Evolutionary conservation across 192 early-diverging fungal genomes (phyloP).

Genomic region (Coemansia sp.): DNA sequence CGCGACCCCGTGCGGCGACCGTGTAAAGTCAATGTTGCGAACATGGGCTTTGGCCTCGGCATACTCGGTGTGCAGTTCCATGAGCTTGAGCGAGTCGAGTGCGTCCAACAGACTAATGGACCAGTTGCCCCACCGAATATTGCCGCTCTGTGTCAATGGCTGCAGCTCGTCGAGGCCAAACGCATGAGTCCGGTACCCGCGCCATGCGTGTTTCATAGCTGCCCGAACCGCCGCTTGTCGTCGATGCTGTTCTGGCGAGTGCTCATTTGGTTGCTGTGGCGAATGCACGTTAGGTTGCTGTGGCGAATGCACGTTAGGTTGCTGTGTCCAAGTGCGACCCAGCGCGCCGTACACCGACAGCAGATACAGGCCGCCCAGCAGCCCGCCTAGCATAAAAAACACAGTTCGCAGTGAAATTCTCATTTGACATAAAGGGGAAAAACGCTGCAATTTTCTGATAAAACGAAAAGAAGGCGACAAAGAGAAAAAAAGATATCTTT

Average conservation of each 20-base stretch:
- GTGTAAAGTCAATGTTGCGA: constrained; percentile 55
- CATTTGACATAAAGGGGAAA: not conserved
- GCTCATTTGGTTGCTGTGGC: not conserved
- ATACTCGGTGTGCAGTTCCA: constrained; percentile 77
- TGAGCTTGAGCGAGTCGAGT: constrained; percentile 78
- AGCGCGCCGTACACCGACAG: constrained; percentile 22
- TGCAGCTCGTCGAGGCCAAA: constrained; percentile 53
- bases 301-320: too few species aligned
- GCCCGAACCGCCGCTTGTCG: constrained; percentile 40
- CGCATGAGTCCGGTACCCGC: constrained; percentile 38
- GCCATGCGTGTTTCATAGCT: constrained; percentile 52
- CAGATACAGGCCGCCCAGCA: constrained; percentile 26
- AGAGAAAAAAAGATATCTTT: not conserved
- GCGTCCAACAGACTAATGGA: constrained; percentile 84
- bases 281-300: not conserved
- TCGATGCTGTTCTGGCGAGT: not conserved
- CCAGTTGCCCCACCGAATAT: constrained; percentile 61
- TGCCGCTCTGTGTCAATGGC: constrained; percentile 29
- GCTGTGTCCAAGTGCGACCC: not conserved
- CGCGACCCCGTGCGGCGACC: constrained; percentile 3
- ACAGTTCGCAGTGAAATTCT: constrained; percentile 27
- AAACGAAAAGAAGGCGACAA: not conserved
- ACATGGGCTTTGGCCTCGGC: constrained; percentile 68
- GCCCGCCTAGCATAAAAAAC: constrained; percentile 17
- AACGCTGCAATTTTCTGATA: not conserved